Evolutionary conservation across 495 filamentous ascomycete species (phyloP).

Genomic region (Trichoderma virens): DNA sequence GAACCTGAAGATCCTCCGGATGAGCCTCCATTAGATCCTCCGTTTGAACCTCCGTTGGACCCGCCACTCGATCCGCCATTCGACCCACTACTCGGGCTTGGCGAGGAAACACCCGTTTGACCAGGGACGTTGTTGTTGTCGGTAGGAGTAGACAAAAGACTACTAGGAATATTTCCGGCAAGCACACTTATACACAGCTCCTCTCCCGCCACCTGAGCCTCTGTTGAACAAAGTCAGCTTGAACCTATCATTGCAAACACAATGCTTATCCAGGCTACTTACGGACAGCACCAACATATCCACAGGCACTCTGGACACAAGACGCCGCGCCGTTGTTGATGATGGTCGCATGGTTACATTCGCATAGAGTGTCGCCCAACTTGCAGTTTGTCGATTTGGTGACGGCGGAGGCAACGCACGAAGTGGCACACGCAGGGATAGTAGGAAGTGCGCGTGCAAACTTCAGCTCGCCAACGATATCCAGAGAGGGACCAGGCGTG

Average conservation of each 20-base stretch:
- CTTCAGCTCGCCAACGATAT: background rate
- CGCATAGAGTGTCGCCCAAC: background rate
- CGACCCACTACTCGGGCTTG: background rate
- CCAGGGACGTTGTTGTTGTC: background rate
- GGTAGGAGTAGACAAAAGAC: background rate
- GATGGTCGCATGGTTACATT: background rate
- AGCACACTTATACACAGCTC: conserved; percentile 2
- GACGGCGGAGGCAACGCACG: background rate
- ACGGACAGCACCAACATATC: background rate
- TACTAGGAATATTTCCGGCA: background rate
- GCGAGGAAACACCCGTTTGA: background rate
- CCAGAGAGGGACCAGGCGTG: background rate
- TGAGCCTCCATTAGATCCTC: background rate
- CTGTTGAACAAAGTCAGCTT: background rate
- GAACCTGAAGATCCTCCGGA: background rate
- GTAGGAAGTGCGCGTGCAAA: background rate
- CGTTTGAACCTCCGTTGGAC: background rate
- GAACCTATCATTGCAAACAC: background rate
- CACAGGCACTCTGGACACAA: background rate
- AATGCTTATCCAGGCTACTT: background rate
- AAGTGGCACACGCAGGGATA: background rate
- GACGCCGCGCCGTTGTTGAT: background rate
- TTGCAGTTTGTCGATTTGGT: conserved; percentile 3
- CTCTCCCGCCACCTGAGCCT: conserved; percentile 1
- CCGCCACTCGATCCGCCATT: background rate